Percentiles rank a stretch among this genome's conserved stretches.
Conservation (phyloP, 371 early-diverging fungal genomes). For the Apophysomyces sp. region DNA sequence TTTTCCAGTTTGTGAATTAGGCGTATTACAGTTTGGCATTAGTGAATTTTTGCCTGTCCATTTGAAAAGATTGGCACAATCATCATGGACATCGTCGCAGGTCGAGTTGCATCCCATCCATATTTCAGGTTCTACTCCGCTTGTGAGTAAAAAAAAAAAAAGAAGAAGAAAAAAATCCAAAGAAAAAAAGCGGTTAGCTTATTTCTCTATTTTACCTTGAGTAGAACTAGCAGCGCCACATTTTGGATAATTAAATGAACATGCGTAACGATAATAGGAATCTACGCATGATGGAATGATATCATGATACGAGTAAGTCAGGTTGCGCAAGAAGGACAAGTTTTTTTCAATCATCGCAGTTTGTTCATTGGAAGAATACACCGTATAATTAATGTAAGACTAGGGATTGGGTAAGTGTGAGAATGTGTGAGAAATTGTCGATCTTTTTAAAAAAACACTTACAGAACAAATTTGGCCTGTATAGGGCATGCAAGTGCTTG, state of each 20-base stretch:
- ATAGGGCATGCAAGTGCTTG: slow-evolving; percentile 4
- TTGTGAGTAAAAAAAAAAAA: neutral
- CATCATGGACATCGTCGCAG: slow-evolving; percentile 31
- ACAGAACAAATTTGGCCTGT: slow-evolving; percentile 12
- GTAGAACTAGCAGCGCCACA: slow-evolving; percentile 15
- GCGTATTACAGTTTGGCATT: slow-evolving; percentile 48
- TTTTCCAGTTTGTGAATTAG: slow-evolving; percentile 22
- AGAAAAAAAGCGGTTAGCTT: neutral
- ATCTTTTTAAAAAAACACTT: neutral
- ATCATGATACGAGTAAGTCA: neutral
- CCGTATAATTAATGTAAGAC: slow-evolving; percentile 36
- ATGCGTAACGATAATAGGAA: slow-evolving; percentile 38
- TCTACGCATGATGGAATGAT: slow-evolving; percentile 40
- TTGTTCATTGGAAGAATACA: slow-evolving; percentile 20
- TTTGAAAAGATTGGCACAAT: slow-evolving; percentile 40
- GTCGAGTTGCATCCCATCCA: slow-evolving; percentile 49
- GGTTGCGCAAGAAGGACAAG: slow-evolving; percentile 10
- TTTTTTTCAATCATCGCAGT: slow-evolving; percentile 25
- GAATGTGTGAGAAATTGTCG: neutral
- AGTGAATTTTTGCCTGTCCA: slow-evolving; percentile 27
- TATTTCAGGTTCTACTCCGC: slow-evolving; percentile 9
- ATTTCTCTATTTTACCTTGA: slow-evolving; percentile 1
- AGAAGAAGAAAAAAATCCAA: neutral
- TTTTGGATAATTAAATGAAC: slow-evolving; percentile 37
- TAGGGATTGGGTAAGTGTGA: slow-evolving; percentile 3